These are phyloP conservation scores for Claviceps digitariae DNA, from an alignment of 2,329 filamentous ascomycete genomes.

Conservation along the genomic window DNA sequence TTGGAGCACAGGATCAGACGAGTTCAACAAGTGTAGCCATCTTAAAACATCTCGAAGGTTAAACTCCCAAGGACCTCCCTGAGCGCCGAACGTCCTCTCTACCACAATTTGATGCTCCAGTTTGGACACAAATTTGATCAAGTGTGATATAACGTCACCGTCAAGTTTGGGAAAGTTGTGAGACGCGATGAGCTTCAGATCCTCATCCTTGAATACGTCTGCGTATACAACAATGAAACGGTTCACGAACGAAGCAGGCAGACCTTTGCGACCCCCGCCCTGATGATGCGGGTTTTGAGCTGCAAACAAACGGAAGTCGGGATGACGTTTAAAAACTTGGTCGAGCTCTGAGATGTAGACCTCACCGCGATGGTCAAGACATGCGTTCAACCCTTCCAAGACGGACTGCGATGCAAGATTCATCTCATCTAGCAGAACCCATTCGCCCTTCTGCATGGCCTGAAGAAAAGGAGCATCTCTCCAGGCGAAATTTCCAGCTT, in stretches of 20 bases:
- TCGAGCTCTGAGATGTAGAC: constrained; percentile 93
- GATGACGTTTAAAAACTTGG: constrained; percentile 81
- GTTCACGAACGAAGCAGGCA: constrained; percentile 94
- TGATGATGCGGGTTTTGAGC: constrained; percentile 97
- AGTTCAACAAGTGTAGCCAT: constrained; percentile 57
- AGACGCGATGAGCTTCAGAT: constrained; percentile 69
- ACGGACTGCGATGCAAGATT: constrained; percentile 95
- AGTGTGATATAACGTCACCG: constrained; percentile 42
- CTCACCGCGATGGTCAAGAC: constrained; percentile 89
- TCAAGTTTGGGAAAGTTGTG: constrained; percentile 59
- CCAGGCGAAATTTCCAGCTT: constrained; percentile 87
- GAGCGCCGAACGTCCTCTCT: constrained; percentile 42
- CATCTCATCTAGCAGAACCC: constrained; percentile 98
- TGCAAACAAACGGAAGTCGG: constrained; percentile 85
- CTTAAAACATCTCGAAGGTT: constrained; percentile 82
- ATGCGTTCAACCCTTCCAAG: constrained; percentile 89
- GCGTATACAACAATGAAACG: constrained; percentile 97
- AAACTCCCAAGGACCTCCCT: constrained; percentile 84
- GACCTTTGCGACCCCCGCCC: constrained; percentile 84
- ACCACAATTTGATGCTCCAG: constrained; percentile 59
- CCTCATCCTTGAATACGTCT: constrained; percentile 70
- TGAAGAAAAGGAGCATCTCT: constrained; percentile 88
- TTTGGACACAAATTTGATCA: constrained; percentile 71
- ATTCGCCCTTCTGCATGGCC: constrained; percentile 93
- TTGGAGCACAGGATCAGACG: constrained; percentile 43